Conservation (phyloP, 2,329 filamentous ascomycete species). For the Xylariaceae sp. region DNA sequence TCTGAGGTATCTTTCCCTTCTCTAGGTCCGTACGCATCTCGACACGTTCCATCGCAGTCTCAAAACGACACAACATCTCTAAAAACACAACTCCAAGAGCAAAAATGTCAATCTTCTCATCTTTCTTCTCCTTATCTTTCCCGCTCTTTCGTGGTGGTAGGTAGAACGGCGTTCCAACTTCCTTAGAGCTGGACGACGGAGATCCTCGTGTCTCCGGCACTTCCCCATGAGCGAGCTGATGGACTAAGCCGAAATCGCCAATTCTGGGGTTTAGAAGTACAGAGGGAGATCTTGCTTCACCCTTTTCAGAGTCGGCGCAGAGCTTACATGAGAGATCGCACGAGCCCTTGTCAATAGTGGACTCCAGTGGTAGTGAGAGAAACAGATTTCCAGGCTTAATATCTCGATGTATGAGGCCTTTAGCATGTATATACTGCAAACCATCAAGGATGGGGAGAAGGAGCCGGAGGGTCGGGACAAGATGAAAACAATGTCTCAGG, state of each 20-base stretch:
- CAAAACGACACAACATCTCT: constrained; percentile 55
- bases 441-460: constrained; percentile 56
- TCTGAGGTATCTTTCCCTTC: constrained; percentile 18
- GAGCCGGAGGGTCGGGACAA: constrained; percentile 53
- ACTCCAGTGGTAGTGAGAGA: constrained; percentile 46
- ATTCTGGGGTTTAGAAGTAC: constrained; percentile 56
- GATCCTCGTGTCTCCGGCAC: constrained; percentile 13
- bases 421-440: constrained; percentile 58
- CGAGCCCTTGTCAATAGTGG: constrained; percentile 22
- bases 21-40: constrained; percentile 27
- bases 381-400: constrained; percentile 67
- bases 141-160: constrained; percentile 42
- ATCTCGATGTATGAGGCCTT: constrained; percentile 60
- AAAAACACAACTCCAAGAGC: constrained; percentile 58
- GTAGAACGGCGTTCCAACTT: constrained; percentile 61
- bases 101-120: constrained; percentile 57
- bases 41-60: constrained; percentile 47
- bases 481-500: constrained; percentile 56
- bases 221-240: constrained; percentile 41
- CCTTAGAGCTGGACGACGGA: constrained; percentile 28
- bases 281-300: constrained; percentile 3
- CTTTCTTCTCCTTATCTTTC: constrained; percentile 22
- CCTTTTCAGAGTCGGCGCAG: constrained; percentile 10
- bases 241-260: constrained; percentile 64
- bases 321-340: constrained; percentile 25